A percentile compares a stretch with the other conserved stretches of the same genome.
Conservation (phyloP, 768 basidiomycete genomes). For the Amanita polypyramis region DNA sequence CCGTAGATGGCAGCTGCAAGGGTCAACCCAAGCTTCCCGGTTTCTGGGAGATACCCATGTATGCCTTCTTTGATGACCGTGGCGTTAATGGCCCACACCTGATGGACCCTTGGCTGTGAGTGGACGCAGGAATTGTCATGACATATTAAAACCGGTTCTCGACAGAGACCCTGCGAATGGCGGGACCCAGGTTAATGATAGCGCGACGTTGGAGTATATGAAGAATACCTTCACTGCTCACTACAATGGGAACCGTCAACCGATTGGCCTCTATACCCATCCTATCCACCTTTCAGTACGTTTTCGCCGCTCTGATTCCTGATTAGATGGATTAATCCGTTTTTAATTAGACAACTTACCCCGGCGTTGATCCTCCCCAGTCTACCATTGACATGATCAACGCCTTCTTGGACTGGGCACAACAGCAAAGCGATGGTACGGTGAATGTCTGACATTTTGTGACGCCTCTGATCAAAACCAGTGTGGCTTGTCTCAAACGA, state of each 20-base stretch:
- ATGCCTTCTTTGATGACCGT: constrained; percentile 56
- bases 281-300: constrained; percentile 64
- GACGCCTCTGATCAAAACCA: constrained; percentile 12
- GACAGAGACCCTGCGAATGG: constrained; percentile 47
- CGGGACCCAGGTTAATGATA: constrained; percentile 36
- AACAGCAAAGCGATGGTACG: constrained; percentile 53
- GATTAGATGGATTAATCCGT: not conserved
- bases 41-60: constrained; percentile 84
- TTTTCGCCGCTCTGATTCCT: not conserved
- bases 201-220: constrained; percentile 62
- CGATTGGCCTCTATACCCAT: constrained; percentile 75
- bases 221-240: constrained; percentile 64
- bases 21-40: constrained; percentile 66
- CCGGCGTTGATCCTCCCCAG: constrained; percentile 40
- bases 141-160: not conserved
- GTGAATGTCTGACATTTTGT: constrained; percentile 9
- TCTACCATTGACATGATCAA: constrained; percentile 70
- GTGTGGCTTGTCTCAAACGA: constrained; percentile 69
- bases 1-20: constrained; percentile 43
- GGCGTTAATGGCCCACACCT: constrained; percentile 51
- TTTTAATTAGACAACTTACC: constrained; percentile 35
- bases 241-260: constrained; percentile 67
- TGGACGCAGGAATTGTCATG: constrained; percentile 6
- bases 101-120: constrained; percentile 80
- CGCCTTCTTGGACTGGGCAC: constrained; percentile 73